A percentile compares a stretch with the other conserved stretches of the same genome.
These are phyloP conservation scores for Thermomucor indicae-seudaticae DNA, from an alignment of 371 early-diverging fungal species.

Conservation along the genomic window DNA sequence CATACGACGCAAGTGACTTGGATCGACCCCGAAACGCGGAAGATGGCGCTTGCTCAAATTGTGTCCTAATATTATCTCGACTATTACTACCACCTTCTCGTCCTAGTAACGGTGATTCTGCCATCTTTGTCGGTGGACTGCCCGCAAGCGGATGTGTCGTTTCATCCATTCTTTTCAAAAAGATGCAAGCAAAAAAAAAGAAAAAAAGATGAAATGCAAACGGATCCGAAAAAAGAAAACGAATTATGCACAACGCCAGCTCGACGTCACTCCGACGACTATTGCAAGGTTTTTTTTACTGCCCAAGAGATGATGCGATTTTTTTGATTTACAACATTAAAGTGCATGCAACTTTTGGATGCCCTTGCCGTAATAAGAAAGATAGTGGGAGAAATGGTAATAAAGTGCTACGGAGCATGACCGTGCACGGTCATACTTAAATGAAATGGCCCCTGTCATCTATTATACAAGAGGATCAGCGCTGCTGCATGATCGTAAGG, in stretches of 20 bases:
- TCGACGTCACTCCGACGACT: not conserved
- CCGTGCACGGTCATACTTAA: too few relatives aligned
- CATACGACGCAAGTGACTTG: conserved; percentile 37
- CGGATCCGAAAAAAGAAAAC: not conserved
- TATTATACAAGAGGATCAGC: too few relatives aligned
- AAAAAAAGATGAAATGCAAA: not conserved
- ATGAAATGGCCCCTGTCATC: too few relatives aligned
- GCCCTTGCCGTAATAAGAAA: too few relatives aligned
- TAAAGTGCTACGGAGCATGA: too few relatives aligned
- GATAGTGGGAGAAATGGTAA: too few relatives aligned
- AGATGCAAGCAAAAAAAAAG: not conserved
- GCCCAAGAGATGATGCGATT: too few relatives aligned
- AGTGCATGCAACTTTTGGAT: too few relatives aligned
- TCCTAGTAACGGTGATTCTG: conserved; percentile 19
- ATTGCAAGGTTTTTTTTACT: too few relatives aligned
- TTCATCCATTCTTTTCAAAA: conserved; percentile 8
- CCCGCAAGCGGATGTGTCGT: conserved; percentile 10
- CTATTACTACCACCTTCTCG: conserved; percentile 11
- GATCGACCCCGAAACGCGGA: conserved; percentile 34
- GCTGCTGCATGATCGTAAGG: too few relatives aligned
- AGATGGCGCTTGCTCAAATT: conserved; percentile 19
- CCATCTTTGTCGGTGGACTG: conserved; percentile 7
- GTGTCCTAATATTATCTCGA: conserved; percentile 17
- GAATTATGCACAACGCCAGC: not conserved
- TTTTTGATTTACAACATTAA: too few relatives aligned